Base-by-base conservation (phyloP, 1,139 yeast species). In the Debaryomyces psychrophilus region DNA sequence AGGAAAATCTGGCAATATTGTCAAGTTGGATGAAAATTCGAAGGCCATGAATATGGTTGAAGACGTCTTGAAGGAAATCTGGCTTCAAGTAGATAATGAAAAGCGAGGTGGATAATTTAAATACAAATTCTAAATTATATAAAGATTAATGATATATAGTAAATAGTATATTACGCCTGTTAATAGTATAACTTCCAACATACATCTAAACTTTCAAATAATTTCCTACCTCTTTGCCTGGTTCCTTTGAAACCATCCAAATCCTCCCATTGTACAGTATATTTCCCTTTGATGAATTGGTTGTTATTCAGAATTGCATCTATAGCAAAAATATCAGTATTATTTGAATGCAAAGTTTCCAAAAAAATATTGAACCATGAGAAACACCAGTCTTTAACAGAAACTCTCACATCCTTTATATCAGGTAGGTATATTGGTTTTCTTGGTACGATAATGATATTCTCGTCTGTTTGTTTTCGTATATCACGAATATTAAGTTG, bases 171-270 rank as follows among this genome's bases (percentile, higher is more conserved):
- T 22, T 25, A 35, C 15, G 23, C 38, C 44, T 36, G 27, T 37
- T 33, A 41, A 28, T 46, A 46, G 33, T 44, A 37, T 17, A 44
- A 37, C 25, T 47, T 25, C 79, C 77, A 77, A 43, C 56, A 54
- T 11, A 79, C 56, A 45, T 71, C 75, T 15, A 83, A 50, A 34
- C 65, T 51, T 28, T 81, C 83, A 58, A 87, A 85, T 9, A 78
- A 54, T 47, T 69, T 69, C 4, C 68, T 48, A 0, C 95, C 95
- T 44, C 76, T 75, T 41, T 71, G 70, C 12, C 61, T 56, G 0
- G 83, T 73, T 1, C 96, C 96, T 50, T 76, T 76, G 54, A 73
- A 75, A 0, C 96, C 96, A 59, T 90, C 96, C 50, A 86, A 65
- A 2, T 81, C 76, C 2, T 71, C 69, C 95, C 92, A 86, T 2